Percentiles rank a stretch among this genome's conserved stretches.
phyloP scores from a whole-genome alignment of 1,284 basidiomycete species.

The Apiotrichum domesticum region DNA sequence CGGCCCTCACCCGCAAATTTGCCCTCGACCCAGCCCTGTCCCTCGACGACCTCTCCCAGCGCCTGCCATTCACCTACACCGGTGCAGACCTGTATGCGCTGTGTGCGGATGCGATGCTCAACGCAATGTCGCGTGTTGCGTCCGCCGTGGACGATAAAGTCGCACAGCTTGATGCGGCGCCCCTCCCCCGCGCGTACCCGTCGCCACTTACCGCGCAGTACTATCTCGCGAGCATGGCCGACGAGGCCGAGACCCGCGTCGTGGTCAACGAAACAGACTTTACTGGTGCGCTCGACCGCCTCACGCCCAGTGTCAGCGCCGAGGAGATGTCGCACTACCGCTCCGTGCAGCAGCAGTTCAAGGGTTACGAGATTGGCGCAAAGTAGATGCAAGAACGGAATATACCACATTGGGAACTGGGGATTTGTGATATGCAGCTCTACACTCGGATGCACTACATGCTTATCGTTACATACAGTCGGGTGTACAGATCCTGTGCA shows the following conservation, averaged over 20 bases:
- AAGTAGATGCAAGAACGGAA: background rate
- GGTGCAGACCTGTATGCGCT: constrained; percentile 98
- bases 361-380: constrained; percentile 29
- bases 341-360: constrained; percentile 64
- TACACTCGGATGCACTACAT: background rate
- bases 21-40: constrained; percentile 65
- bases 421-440: no score
- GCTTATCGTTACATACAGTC: background rate
- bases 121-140: constrained; percentile 88
- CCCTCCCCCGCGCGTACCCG: constrained; percentile 54
- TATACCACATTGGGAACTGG: no score
- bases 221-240: constrained; percentile 81
- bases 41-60: constrained; percentile 61
- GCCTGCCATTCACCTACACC: constrained; percentile 88
- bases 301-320: constrained; percentile 82
- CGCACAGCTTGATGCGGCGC: constrained; percentile 48
- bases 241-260: constrained; percentile 63
- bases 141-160: constrained; percentile 68
- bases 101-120: constrained; percentile 92
- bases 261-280: constrained; percentile 72
- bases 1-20: constrained; percentile 90
- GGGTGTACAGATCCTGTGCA: background rate
- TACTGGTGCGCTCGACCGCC: constrained; percentile 61
- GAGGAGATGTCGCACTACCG: constrained; percentile 86
- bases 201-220: constrained; percentile 83